A percentile compares a stretch with the other conserved stretches of the same genome.
Conservation (phyloP, 148 eudicot species). For the Arctostaphylos glauca region DNA sequence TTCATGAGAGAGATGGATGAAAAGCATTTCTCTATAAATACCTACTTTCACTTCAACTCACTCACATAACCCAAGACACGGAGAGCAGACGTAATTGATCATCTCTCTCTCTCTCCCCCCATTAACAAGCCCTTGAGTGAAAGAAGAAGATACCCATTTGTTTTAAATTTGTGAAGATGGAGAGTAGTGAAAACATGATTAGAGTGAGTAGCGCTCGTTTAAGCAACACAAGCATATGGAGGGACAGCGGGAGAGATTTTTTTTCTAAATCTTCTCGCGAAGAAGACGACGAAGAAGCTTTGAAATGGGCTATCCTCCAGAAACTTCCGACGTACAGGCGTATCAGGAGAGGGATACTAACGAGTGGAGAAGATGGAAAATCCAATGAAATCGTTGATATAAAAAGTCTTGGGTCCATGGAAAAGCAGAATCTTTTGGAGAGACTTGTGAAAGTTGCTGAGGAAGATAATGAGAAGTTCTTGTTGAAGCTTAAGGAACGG, state of each 20-base stretch:
- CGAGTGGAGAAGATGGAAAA: constrained; percentile 25
- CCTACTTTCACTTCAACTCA: no score
- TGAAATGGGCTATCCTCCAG: constrained; percentile 70
- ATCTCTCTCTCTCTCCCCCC: no score
- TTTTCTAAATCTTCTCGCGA: constrained; percentile 44
- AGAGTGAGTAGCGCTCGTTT: constrained; percentile 5
- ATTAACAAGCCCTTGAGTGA: no score
- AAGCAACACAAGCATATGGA: constrained; percentile 32
- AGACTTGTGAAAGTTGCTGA: constrained; percentile 42
- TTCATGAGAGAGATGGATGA: no score
- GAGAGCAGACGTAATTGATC: no score
- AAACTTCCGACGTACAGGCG: constrained; percentile 51
- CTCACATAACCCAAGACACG: no score
- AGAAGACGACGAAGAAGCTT: constrained; percentile 64
- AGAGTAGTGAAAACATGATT: not conserved
- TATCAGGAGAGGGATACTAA: constrained; percentile 42
- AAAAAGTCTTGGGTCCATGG: constrained; percentile 26
- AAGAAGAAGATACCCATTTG: not conserved
- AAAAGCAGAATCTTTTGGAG: constrained; percentile 32
- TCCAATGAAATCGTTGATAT: constrained; percentile 37
- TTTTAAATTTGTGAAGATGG: constrained; percentile 6
- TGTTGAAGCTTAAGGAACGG: constrained; percentile 39
- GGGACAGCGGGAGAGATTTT: constrained; percentile 28
- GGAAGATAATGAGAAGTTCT: constrained; percentile 52
- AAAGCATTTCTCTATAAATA: no score